A percentile compares a stretch with the other conserved stretches of the same genome.
Evolutionary conservation across 2,329 filamentous ascomycete species (phyloP).

Genomic region (Botryosphaeria dothidea): DNA sequence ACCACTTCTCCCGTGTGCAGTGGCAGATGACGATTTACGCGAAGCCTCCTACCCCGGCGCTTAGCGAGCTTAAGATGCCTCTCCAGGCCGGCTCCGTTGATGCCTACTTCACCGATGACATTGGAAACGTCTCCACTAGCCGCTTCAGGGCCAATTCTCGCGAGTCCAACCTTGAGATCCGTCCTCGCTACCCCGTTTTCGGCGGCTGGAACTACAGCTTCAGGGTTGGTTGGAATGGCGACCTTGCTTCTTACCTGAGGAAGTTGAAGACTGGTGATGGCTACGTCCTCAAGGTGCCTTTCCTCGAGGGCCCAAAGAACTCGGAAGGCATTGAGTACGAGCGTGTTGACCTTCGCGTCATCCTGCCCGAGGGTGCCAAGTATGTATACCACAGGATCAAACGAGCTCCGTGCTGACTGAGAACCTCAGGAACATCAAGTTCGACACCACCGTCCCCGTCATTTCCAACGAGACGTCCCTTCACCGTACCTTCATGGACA

Average conservation of each 20-base stretch:
- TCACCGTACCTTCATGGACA: conserved; percentile 94
- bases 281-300: conserved; percentile 88
- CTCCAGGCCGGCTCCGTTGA: conserved; percentile 78
- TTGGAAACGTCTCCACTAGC: conserved; percentile 95
- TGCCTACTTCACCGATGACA: conserved; percentile 92
- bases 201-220: conserved; percentile 99
- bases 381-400: conserved; percentile 49
- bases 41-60: conserved; percentile 72
- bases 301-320: conserved; percentile 89
- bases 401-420: not conserved
- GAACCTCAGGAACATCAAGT: conserved; percentile 71
- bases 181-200: conserved; percentile 94
- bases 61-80: conserved; percentile 80
- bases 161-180: conserved; percentile 83
- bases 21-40: conserved; percentile 62
- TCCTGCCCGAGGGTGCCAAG: conserved; percentile 89
- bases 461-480: conserved; percentile 60
- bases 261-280: conserved; percentile 61
- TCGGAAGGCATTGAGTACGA: conserved; percentile 84
- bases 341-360: conserved; percentile 74
- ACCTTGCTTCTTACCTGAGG: conserved; percentile 75
- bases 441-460: conserved; percentile 72
- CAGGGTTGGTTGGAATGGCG: conserved; percentile 91
- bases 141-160: conserved; percentile 76
- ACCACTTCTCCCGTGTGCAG: conserved; percentile 52